Evolutionary conservation across 1,139 yeast genomes (phyloP), one percentile per base, ranked within the genome.

Genomic region (Taphrina betulina): DNA sequence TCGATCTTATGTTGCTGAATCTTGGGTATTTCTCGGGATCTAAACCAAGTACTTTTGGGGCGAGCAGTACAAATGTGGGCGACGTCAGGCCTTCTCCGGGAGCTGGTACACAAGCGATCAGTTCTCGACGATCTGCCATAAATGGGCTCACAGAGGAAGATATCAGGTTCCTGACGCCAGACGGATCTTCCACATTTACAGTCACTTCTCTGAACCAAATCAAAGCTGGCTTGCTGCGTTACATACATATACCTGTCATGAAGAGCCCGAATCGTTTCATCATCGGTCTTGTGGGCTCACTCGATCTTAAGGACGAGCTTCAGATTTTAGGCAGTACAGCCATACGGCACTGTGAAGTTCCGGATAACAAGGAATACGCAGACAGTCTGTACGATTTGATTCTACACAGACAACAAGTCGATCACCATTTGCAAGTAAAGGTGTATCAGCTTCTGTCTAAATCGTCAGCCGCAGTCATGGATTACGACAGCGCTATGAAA

Each of bases 101-200:
- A n/a, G n/a, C n/a, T n/a, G n/a, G n/a, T n/a, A n/a, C n/a, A n/a
- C n/a, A n/a, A n/a, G n/a, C n/a, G n/a, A n/a, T n/a, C n/a, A n/a
- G n/a, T n/a, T n/a, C n/a, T n/a, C 31, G 31, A 26, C 31, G 12
- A 26, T 7, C 31, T 26, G 12, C 12, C 10, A 7, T 26, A 12
- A 7, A 26, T 12, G 31, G 31, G 1, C 26, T 41, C 14, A 5
- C 2, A 3, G 31, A 7, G 5, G 67, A 68, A 0, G 87, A 84
- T 57, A 75, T 77, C 29, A 67, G 78, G 0, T 85, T 81, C 64
- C 78, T 87, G 64, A 82, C 87, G 0, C 75, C 75, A 54, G 79
- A 79, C 60, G 87, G 94, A 3, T 88, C 90, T 12, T 78, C 81
- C 0, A 66, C 77, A 0, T 80, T 78, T 64, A 77, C 77, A 42